Conservation (phyloP, 805 yeast species). For the Metschnikowia santaceciliae region DNA sequence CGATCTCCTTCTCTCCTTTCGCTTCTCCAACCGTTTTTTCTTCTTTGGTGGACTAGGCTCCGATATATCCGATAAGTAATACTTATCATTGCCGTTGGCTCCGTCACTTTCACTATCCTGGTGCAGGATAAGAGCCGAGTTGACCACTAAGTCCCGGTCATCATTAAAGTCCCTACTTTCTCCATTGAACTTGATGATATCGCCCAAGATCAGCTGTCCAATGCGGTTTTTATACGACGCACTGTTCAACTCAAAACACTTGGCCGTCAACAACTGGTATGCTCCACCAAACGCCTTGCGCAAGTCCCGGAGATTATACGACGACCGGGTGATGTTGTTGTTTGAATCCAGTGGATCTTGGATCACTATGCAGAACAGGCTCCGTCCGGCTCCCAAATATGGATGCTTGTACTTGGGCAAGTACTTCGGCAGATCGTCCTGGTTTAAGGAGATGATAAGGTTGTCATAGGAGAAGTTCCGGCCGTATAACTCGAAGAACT, state of each 20-base stretch:
- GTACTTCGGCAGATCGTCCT: constrained; percentile 55
- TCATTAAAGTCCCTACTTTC: constrained; percentile 73
- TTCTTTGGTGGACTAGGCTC: constrained; percentile 9
- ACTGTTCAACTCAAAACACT: constrained; percentile 67
- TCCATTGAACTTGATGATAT: constrained; percentile 71
- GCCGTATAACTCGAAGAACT: constrained; percentile 91
- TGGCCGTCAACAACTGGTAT: constrained; percentile 66
- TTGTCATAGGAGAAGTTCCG: constrained; percentile 80
- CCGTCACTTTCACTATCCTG: constrained; percentile 31
- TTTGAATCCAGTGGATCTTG: constrained; percentile 83
- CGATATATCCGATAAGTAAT: constrained; percentile 42
- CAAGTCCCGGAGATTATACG: constrained; percentile 73
- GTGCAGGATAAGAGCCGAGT: constrained; percentile 49
- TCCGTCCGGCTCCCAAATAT: constrained; percentile 46
- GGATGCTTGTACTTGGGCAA: constrained; percentile 54
- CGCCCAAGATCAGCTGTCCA: constrained; percentile 75
- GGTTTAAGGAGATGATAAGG: constrained; percentile 63
- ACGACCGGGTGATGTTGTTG: constrained; percentile 85
- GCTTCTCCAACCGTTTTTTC: background rate
- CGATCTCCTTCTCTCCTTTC: background rate
- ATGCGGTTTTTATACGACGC: constrained; percentile 63
- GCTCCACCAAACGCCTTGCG: constrained; percentile 89
- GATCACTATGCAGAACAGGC: constrained; percentile 64
- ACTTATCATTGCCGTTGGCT: constrained; percentile 35
- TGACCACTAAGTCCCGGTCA: constrained; percentile 59